Percentiles rank a stretch among this genome's conserved stretches.
phyloP scores from a whole-genome alignment of 345 rosid species.

The Populus deltoides region DNA sequence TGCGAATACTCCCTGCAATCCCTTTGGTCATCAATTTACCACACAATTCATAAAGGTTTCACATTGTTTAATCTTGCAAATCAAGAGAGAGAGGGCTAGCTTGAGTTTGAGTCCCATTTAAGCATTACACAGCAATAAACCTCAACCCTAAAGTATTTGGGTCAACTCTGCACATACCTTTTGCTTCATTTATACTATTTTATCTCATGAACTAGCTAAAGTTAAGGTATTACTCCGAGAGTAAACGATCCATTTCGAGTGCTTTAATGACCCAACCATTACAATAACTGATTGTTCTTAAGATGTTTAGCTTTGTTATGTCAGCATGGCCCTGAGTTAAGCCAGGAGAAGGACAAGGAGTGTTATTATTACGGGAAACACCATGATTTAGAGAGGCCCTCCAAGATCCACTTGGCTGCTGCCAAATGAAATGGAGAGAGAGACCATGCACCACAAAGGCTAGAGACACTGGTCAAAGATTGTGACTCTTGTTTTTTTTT shows the following conservation, averaged over 20 bases:
- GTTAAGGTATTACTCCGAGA: neutral
- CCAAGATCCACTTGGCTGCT: neutral
- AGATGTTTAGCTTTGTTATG: neutral
- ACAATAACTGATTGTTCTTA: neutral
- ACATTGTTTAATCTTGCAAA: neutral
- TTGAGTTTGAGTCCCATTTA: neutral
- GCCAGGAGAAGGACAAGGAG: neutral
- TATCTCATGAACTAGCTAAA: neutral
- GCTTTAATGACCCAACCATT: neutral
- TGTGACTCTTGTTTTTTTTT: neutral
- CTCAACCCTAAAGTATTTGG: too few species aligned
- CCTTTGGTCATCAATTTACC: neutral
- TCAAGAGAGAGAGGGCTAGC: neutral
- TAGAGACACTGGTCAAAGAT: slow-evolving; percentile 26
- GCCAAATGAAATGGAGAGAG: neutral
- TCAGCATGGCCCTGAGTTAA: neutral
- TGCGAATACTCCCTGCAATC: neutral
- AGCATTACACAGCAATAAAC: too few species aligned
- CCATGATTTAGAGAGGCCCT: slow-evolving; percentile 9
- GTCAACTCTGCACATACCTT: too few species aligned
- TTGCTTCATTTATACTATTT: too few species aligned
- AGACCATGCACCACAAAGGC: neutral
- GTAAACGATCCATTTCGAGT: neutral
- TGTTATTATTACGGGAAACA: neutral
- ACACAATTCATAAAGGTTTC: too few species aligned